Base-by-base conservation (phyloP, 2,329 filamentous ascomycete species). In the Pseudogymnoascus sp. region DNA sequence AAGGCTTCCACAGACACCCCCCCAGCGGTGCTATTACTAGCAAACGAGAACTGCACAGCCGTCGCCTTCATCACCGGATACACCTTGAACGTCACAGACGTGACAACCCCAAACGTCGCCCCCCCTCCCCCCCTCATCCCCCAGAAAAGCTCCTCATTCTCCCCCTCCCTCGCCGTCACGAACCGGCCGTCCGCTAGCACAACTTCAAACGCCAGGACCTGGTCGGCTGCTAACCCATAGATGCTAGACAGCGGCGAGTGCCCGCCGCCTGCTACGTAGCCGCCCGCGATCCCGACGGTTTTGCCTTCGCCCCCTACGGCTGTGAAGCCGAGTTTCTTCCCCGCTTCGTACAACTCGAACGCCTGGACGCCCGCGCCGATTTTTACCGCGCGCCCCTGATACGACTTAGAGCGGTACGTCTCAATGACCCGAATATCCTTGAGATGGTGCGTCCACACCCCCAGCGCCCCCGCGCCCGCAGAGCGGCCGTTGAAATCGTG, bases 81-180 rank as follows among this genome's bases (percentile, higher is more conserved):
- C 0, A 81, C 80, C 65, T 80, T 80, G n/a, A 83, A 70, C 0
- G 83, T 86, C 37, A 87, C 72, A 0, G 82, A 84, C 1, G 79
- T 80, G n/a, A 87, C 78, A 1, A 88, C 77, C 0, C 82, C 85
- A 68, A 85, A 88, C 0, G 83, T 87, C 13, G 80, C 81, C 1
- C 81, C 82, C 2, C 82, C 82, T 2, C 82, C 77, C 4, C 84
- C 83, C 60, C 80, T 74, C 62, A 86, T 75, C 0, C 85, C 85
- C 85, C 84, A 88, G 70, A 85, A 87, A 0, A 88, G 72, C 59
- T 87, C 83, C 0, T 74, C 63, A 61, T 86, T 77, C 35, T 80
- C 74, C 4, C 78, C 75, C 42, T 80, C 79, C 35, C 80, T 83
- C 1, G 80, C 78, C 0, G 74, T 76, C 1, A 85, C 60, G 6